Base-by-base conservation (phyloP, 257 asterid genomes). In the Penstemon eatonii region DNA sequence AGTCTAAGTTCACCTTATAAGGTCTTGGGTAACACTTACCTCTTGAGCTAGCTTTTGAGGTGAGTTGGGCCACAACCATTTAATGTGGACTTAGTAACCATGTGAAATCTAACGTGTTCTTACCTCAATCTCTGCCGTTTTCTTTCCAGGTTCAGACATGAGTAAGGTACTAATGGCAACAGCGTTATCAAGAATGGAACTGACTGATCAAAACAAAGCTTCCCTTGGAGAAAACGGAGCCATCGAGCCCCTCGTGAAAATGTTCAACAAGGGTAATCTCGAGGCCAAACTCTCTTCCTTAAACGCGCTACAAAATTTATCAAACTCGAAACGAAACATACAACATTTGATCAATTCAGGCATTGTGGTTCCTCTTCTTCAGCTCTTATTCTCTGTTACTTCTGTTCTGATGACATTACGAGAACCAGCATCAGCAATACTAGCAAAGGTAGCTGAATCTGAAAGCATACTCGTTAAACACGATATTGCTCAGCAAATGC, bases 311-410 rank as follows among this genome's bases (percentile, higher is more conserved):
- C 82, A 75, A 52, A 88, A 73, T 25, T 55, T 93, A 56, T 90
- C 94, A 52, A 62, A 63, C 75, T 76, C 68, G 15, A 81, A 74
- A 65, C 88, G 79, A 52, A 93, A 93, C 11, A 81, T 85, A 70
- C 82, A 82, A 41, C 80, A 65, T 3, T 60, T 93, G 82, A 79
- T 86, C 25, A 78, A 78, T 13, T 82, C 84, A 0, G 92, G 95
- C 33, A 73, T 90, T 1, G 81, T 88, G 6, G 77, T 71, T 2
- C 51, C 85, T 13, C 83, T 93, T 5, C 83, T 93, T 15, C 97
- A 88, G 81, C 97, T 93, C n/a, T 87, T 92, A 15, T 92, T 92
- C 83, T 92, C 98, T 0, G 98, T 93, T 11, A 90, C 98, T 25
- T 93, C 98, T 5, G 94, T 88, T 43, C 78, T 82, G 13, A 87